Conservation (phyloP, 2,329 filamentous ascomycete genomes). For the Fusarium sp. region DNA sequence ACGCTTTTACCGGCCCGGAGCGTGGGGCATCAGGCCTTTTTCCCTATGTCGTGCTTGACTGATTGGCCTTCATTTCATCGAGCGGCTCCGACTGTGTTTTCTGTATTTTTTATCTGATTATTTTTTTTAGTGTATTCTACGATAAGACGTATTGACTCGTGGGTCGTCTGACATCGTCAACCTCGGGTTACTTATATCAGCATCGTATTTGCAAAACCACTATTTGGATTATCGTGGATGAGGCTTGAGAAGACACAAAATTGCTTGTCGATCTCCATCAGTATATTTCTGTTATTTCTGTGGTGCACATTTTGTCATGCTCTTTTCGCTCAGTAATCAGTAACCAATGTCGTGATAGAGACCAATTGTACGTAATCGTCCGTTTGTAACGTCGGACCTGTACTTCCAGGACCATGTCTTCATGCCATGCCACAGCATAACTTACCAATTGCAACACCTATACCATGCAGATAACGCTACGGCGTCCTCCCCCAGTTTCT, state of each 20-base stretch:
- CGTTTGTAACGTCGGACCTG: constrained; percentile 30
- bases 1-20: constrained; percentile 40
- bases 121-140: constrained; percentile 21
- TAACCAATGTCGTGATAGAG: constrained; percentile 29
- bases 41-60: constrained; percentile 47
- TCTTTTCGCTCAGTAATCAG: constrained; percentile 26
- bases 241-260: constrained; percentile 12
- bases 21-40: constrained; percentile 48
- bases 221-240: constrained; percentile 15
- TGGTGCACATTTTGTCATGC: constrained; percentile 22
- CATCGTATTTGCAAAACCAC: constrained; percentile 23
- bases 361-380: constrained; percentile 43
- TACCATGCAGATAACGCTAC: constrained; percentile 20
- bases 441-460: constrained; percentile 29
- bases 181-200: constrained; percentile 24
- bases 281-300: neutral
- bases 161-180: neutral
- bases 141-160: constrained; percentile 25
- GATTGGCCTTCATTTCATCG: constrained; percentile 50
- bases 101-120: constrained; percentile 15
- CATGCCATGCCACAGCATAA: constrained; percentile 30
- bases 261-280: constrained; percentile 26
- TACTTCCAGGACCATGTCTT: constrained; percentile 16
- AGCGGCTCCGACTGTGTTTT: constrained; percentile 37
- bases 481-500: constrained; percentile 34